Percentiles rank a stretch among this genome's conserved stretches.
phyloP scores from a whole-genome alignment of 441 rosid genomes.

The Gossypium trilobum region DNA sequence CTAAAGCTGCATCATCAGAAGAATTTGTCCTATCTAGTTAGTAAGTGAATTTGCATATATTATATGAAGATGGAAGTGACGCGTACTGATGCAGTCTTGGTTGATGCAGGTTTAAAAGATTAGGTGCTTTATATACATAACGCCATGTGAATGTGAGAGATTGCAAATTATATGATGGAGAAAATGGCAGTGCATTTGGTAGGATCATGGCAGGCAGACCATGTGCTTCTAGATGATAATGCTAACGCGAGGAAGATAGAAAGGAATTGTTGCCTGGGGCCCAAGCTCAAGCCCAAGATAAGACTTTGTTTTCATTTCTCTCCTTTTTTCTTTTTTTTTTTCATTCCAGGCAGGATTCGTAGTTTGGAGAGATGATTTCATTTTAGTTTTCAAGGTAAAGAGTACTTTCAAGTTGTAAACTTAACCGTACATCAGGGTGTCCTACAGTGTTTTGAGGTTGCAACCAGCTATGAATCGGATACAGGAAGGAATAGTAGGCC shows the following conservation, averaged over 20 bases:
- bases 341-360: not conserved
- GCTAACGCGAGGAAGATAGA: not conserved
- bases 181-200: not conserved
- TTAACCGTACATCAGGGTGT: not conserved
- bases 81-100: too few relatives aligned
- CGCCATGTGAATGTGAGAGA: not conserved
- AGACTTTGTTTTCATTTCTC: not conserved
- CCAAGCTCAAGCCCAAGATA: too few relatives aligned
- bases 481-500: not conserved
- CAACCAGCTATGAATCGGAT: too few relatives aligned
- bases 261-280: too few relatives aligned
- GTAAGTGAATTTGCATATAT: too few relatives aligned
- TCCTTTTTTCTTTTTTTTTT: not conserved
- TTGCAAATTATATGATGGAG: not conserved
- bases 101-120: not conserved
- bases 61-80: too few relatives aligned
- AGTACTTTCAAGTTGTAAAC: not conserved
- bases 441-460: not conserved
- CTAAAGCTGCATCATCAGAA: too few relatives aligned
- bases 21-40: too few relatives aligned
- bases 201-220: not conserved
- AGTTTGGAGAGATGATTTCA: not conserved
- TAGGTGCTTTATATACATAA: not conserved
- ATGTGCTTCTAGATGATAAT: not conserved
- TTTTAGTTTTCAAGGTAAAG: not conserved